Percentiles rank a stretch among this genome's conserved stretches.
These are phyloP conservation scores for Nectriaceae sp. DNA, from an alignment of 2,329 filamentous ascomycete genomes.

Conservation along the genomic window DNA sequence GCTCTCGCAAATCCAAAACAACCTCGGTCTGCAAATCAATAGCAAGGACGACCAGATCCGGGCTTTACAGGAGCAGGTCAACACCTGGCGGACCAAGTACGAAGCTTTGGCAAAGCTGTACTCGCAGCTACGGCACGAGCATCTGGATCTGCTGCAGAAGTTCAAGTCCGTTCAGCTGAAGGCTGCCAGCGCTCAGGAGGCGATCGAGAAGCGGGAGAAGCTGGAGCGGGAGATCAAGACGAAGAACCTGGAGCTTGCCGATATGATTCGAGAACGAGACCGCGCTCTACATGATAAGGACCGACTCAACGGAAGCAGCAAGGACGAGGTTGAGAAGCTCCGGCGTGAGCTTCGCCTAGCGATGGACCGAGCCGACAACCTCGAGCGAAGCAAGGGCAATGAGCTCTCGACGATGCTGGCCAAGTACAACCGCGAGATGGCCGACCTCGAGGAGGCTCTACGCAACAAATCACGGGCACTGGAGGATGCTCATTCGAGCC, in stretches of 20 bases:
- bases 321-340: conserved; percentile 92
- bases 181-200: conserved; percentile 94
- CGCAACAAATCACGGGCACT: conserved; percentile 84
- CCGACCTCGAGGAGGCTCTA: conserved; percentile 91
- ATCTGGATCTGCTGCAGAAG: conserved; percentile 91
- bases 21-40: conserved; percentile 78
- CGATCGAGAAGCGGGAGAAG: conserved; percentile 92
- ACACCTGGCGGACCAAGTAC: conserved; percentile 97
- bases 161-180: conserved; percentile 97
- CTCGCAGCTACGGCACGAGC: conserved; percentile 91
- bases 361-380: conserved; percentile 85
- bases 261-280: conserved; percentile 97
- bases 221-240: conserved; percentile 97
- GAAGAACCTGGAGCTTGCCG: conserved; percentile 96
- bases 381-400: conserved; percentile 90
- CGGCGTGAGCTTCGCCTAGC: conserved; percentile 93
- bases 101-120: conserved; percentile 96
- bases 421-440: conserved; percentile 96
- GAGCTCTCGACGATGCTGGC: conserved; percentile 93
- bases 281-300: conserved; percentile 93
- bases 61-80: conserved; percentile 92
- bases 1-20: conserved; percentile 77
- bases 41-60: conserved; percentile 95
- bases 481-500: conserved; percentile 78
- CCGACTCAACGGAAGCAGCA: conserved; percentile 79